Evolutionary conservation across 768 basidiomycete genomes (phyloP).

Genomic region (Steccherinum ochraceum): DNA sequence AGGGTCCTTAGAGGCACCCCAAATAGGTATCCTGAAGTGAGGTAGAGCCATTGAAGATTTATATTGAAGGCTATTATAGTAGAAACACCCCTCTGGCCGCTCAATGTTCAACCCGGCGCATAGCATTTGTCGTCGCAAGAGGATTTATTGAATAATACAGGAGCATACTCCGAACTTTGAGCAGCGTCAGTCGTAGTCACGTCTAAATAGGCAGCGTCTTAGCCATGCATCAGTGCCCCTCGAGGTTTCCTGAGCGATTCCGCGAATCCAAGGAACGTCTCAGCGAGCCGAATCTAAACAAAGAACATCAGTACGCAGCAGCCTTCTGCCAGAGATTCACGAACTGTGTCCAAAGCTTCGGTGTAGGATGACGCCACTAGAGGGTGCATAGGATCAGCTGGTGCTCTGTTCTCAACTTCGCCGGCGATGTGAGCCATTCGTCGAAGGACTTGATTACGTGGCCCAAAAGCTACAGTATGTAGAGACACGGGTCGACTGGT

Average conservation of each 20-base stretch:
- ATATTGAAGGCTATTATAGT: too few relatives aligned
- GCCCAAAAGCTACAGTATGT: slow-evolving; percentile 54
- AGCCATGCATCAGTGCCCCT: slow-evolving; percentile 36
- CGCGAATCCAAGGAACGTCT: slow-evolving; percentile 53
- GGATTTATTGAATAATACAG: too few relatives aligned
- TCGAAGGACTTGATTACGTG: slow-evolving; percentile 26
- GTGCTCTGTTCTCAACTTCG: slow-evolving; percentile 39
- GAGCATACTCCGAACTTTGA: too few relatives aligned
- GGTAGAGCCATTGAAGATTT: too few relatives aligned
- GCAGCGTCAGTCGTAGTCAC: too few relatives aligned
- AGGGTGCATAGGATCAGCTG: slow-evolving; percentile 32
- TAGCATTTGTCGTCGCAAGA: too few relatives aligned
- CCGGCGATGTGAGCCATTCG: slow-evolving; percentile 49
- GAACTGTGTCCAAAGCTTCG: slow-evolving; percentile 45
- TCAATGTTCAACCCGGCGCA: too few relatives aligned
- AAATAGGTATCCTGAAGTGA: too few relatives aligned
- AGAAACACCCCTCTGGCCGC: too few relatives aligned
- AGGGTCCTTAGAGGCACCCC: too few relatives aligned
- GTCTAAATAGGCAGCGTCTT: too few relatives aligned
- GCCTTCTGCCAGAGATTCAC: too few relatives aligned
- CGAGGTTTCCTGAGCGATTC: slow-evolving; percentile 52
- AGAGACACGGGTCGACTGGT: slow-evolving; percentile 49
- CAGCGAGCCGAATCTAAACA: slow-evolving; percentile 49
- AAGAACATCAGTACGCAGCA: background rate
- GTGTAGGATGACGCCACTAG: slow-evolving; percentile 40